These are phyloP conservation scores for Vigna reflexopilosa DNA, from an alignment of 306 rosid species.

Conservation along the genomic window DNA sequence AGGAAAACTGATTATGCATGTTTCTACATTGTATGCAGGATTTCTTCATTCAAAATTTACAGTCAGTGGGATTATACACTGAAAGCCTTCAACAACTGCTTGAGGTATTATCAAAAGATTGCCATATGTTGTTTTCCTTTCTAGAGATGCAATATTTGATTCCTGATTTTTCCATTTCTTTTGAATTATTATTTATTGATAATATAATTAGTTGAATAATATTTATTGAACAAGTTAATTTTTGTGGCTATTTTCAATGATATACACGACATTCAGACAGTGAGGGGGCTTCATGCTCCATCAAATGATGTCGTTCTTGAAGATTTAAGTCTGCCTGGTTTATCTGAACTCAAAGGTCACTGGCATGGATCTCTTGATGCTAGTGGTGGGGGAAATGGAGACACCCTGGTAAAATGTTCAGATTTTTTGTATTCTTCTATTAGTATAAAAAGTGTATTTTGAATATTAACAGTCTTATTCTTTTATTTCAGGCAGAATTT, in stretches of 20 bases:
- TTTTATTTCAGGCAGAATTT: constrained; percentile 79
- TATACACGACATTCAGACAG: constrained; percentile 60
- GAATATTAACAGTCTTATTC: constrained; percentile 43
- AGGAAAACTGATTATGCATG: constrained; percentile 29
- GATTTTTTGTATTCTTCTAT: constrained; percentile 37
- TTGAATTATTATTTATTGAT: constrained; percentile 8
- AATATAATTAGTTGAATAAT: constrained; percentile 30
- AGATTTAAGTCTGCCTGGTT: constrained; percentile 85
- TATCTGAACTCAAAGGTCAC: constrained; percentile 87
- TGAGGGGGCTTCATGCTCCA: constrained; percentile 72
- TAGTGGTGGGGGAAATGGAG: constrained; percentile 97
- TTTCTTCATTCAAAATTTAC: constrained; percentile 79
- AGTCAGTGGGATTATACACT: constrained; percentile 70
- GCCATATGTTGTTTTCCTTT: constrained; percentile 19
- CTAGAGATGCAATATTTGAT: constrained; percentile 21
- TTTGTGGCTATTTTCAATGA: constrained; percentile 23
- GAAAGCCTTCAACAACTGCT: constrained; percentile 70
- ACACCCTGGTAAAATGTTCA: constrained; percentile 71
- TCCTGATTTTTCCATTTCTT: constrained; percentile 40
- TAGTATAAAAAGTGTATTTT: constrained; percentile 38
- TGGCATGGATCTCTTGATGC: constrained; percentile 99
- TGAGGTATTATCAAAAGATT: constrained; percentile 65
- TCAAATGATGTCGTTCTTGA: constrained; percentile 78
- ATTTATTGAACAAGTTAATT: constrained; percentile 22
- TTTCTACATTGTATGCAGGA: constrained; percentile 65